These are phyloP conservation scores for Mucor plumbeus DNA, from an alignment of 371 early-diverging fungal species.

Conservation along the genomic window DNA sequence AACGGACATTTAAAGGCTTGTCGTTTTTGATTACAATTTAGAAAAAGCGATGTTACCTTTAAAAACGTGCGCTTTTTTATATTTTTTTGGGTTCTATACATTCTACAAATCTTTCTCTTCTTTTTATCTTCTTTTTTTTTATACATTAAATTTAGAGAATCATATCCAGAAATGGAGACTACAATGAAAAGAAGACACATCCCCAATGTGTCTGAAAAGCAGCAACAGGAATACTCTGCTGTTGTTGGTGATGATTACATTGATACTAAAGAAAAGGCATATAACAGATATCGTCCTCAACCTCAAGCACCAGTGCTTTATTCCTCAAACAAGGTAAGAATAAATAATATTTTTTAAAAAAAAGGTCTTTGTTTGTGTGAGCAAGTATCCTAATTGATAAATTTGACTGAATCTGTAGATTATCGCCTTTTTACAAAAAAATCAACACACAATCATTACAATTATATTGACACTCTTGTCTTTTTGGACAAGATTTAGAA, in stretches of 20 bases:
- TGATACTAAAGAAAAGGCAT: constrained; percentile 29
- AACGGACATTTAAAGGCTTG: constrained; percentile 3
- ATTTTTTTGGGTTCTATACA: not conserved
- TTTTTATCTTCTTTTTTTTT: not conserved
- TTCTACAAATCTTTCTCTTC: not conserved
- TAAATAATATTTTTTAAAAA: too few species aligned
- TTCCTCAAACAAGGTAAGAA: constrained; percentile 46
- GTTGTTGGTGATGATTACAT: not conserved
- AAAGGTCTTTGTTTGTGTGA: too few species aligned
- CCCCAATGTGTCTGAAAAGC: constrained; percentile 25
- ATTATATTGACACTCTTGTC: constrained; percentile 65
- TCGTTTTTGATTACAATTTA: not conserved
- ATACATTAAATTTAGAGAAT: not conserved
- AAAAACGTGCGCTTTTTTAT: not conserved
- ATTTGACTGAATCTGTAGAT: constrained; percentile 26
- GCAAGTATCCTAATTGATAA: not conserved
- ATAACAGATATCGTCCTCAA: constrained; percentile 25
- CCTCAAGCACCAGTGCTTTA: constrained; percentile 26
- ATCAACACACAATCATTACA: constrained; percentile 60
- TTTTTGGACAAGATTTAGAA: constrained; percentile 83
- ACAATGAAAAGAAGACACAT: constrained; percentile 50
- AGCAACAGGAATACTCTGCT: not conserved
- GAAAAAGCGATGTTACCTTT: not conserved
- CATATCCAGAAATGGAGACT: constrained; percentile 37
- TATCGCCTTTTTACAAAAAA: constrained; percentile 53